phyloP scores from a whole-genome alignment of 306 rosid genomes.

The Casuarina cunninghamiana region DNA sequence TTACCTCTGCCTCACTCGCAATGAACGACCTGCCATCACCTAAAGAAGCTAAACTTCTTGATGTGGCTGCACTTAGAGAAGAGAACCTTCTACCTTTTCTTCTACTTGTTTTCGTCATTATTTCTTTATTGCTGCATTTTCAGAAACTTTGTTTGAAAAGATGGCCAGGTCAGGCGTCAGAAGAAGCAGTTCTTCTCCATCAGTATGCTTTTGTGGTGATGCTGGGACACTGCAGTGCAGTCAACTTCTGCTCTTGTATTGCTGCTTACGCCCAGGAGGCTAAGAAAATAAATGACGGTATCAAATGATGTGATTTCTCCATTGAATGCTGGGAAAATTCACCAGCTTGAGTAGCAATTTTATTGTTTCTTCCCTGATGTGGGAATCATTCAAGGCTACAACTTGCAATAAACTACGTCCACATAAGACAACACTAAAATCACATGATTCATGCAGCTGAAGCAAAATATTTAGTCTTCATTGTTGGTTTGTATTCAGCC shows the following conservation, averaged over 20 bases:
- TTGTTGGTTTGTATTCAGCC: neutral
- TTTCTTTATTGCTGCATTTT: constrained; percentile 12
- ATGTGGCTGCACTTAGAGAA: neutral
- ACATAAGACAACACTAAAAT: neutral
- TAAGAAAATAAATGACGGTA: neutral
- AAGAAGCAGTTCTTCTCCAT: neutral
- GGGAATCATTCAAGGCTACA: neutral
- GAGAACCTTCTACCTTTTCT: neutral
- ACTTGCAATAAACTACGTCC: neutral
- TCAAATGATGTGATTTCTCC: neutral
- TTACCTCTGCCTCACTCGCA: constrained; percentile 41
- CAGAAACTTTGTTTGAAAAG: neutral
- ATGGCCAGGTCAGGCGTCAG: neutral
- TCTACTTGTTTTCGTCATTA: neutral
- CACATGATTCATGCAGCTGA: neutral
- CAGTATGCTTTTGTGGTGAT: neutral
- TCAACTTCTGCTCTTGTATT: neutral
- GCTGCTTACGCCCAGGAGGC: neutral
- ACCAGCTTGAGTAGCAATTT: no score
- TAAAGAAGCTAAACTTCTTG: neutral
- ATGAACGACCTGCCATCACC: neutral
- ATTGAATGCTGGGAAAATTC: neutral
- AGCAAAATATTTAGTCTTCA: neutral
- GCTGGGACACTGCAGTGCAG: neutral
- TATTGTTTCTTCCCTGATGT: neutral